Percentiles rank a stretch among this genome's conserved stretches.
These are phyloP conservation scores for Alloteropsis semialata DNA, from an alignment of 176 grass and related monocot genomes.

Conservation along the genomic window DNA sequence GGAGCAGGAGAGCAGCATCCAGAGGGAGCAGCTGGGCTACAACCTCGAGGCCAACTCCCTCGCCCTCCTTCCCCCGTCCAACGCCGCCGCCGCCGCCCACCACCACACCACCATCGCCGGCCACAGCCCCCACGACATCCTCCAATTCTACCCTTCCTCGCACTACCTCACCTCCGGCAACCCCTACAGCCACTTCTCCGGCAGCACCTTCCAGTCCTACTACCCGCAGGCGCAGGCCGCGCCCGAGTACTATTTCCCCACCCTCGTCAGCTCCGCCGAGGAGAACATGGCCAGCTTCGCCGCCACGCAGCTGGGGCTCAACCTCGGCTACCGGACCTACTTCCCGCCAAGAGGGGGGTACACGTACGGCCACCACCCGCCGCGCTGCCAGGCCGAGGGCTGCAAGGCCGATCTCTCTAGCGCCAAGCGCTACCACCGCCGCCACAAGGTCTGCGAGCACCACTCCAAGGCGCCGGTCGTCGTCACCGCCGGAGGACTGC, in stretches of 20 bases:
- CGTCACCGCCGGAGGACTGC: slow-evolving; percentile 56
- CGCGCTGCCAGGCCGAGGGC: slow-evolving; percentile 69
- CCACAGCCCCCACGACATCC: slow-evolving; percentile 38
- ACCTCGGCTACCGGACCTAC: slow-evolving; percentile 64
- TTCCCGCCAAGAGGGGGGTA: slow-evolving; percentile 53
- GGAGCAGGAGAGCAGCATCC: slow-evolving; percentile 46
- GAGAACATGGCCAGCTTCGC: slow-evolving; percentile 64
- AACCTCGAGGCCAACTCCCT: slow-evolving; percentile 49
- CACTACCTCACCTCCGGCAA: slow-evolving; percentile 40
- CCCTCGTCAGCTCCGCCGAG: slow-evolving; percentile 48
- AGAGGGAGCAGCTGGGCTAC: slow-evolving; percentile 48
- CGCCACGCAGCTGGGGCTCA: slow-evolving; percentile 59
- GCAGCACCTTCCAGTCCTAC: slow-evolving; percentile 30
- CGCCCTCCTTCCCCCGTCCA: slow-evolving; percentile 40
- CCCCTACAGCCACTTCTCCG: slow-evolving; percentile 23
- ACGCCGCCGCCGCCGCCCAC: slow-evolving; percentile 16
- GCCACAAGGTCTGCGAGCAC: slow-evolving; percentile 84
- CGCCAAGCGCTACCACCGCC: slow-evolving; percentile 73
- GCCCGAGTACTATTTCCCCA: slow-evolving; percentile 57
- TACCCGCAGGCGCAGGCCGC: slow-evolving; percentile 26
- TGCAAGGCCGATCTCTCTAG: slow-evolving; percentile 75
- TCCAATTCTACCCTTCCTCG: slow-evolving; percentile 52
- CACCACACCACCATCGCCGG: slow-evolving; percentile 34
- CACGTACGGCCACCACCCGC: slow-evolving; percentile 60
- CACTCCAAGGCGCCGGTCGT: slow-evolving; percentile 72